Conservation (phyloP, 2,329 filamentous ascomycete species). For the Neoscytalidium dimidiatum region DNA sequence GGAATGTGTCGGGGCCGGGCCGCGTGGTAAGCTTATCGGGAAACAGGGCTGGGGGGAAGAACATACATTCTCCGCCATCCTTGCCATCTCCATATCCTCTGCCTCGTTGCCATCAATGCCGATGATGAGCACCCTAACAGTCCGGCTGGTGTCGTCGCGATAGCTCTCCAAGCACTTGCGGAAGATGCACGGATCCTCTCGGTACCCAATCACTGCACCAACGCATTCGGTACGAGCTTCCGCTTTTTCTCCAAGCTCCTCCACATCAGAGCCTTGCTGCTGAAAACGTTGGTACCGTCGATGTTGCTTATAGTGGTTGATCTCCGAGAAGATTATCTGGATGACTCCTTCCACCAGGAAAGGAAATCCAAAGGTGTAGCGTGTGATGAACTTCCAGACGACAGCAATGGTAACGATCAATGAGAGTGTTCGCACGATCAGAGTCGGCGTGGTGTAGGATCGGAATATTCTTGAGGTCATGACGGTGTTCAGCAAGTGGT, state of each 20-base stretch:
- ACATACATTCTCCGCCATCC: constrained; percentile 30
- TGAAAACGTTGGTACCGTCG: not conserved
- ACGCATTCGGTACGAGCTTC: constrained; percentile 24
- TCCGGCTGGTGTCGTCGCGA: constrained; percentile 26
- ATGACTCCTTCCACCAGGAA: not conserved
- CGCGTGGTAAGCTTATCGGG: not conserved
- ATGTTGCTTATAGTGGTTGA: not conserved
- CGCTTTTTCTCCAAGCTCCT: not conserved
- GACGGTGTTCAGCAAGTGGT: not conserved
- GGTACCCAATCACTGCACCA: constrained; percentile 34
- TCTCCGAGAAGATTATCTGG: not conserved
- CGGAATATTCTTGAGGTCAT: not conserved
- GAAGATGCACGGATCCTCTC: constrained; percentile 33
- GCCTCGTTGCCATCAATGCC: constrained; percentile 33
- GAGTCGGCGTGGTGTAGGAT: not conserved
- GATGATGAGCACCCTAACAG: constrained; percentile 26
- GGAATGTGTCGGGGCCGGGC: not conserved
- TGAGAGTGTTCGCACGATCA: not conserved
- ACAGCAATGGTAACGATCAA: not conserved
- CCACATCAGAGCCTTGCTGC: not conserved
- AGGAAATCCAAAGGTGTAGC: not conserved
- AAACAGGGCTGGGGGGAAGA: too few relatives aligned
- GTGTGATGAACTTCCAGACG: not conserved
- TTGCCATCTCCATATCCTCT: constrained; percentile 33
- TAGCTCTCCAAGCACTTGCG: constrained; percentile 33